These are phyloP conservation scores for Annulohypoxylon nitens DNA, from an alignment of 495 filamentous ascomycete species.

Conservation along the genomic window DNA sequence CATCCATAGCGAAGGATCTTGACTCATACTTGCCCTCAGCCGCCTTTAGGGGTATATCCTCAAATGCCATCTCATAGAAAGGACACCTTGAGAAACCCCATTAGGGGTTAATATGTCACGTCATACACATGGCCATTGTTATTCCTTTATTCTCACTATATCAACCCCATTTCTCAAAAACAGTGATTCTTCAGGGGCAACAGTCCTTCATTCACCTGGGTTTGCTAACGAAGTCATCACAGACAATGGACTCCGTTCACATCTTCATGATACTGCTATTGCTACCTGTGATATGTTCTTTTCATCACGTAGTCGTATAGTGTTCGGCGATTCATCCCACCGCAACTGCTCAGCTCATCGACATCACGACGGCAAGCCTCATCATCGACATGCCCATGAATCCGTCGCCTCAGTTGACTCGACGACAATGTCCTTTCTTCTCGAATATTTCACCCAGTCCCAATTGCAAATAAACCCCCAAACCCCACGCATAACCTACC, in stretches of 20 bases:
- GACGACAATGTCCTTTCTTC: neutral
- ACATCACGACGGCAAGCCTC: neutral
- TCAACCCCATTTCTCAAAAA: neutral
- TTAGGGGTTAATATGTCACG: neutral
- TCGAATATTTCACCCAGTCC: neutral
- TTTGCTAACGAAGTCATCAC: neutral
- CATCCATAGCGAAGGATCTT: too few relatives aligned
- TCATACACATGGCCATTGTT: neutral
- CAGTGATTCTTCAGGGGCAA: neutral
- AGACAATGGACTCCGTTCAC: neutral
- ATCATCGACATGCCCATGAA: neutral
- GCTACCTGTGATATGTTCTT: neutral
- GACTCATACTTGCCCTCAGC: neutral
- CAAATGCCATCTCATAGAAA: neutral
- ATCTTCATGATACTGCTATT: neutral
- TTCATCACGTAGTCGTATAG: neutral
- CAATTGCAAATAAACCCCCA: neutral
- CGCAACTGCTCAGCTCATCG: neutral
- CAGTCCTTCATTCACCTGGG: neutral
- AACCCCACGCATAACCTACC: neutral
- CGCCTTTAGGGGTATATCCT: neutral
- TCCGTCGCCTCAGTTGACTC: neutral
- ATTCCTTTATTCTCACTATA: neutral
- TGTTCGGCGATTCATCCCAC: neutral
- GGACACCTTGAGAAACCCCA: neutral